phyloP scores from a whole-genome alignment of 2,329 filamentous ascomycete genomes.

The Penicillium concentricum region DNA sequence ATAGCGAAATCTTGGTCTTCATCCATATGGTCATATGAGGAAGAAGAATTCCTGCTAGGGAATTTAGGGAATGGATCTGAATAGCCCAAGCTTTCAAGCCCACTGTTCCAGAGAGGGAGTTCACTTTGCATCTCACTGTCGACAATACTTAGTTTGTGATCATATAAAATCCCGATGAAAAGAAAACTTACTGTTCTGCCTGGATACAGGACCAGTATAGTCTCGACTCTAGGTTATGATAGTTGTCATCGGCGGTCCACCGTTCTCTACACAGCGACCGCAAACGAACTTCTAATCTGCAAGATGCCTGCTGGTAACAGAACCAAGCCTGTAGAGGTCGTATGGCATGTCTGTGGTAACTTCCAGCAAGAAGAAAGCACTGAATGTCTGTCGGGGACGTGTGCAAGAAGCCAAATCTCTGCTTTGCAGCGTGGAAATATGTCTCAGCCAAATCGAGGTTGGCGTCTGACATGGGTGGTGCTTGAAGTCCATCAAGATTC shows the following conservation, averaged over 20 bases:
- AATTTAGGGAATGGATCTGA: slow-evolving; percentile 23
- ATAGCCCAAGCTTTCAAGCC: slow-evolving; percentile 21
- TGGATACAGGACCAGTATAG: slow-evolving; percentile 30
- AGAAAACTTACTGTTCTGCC: slow-evolving; percentile 21
- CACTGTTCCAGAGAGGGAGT: slow-evolving; percentile 24
- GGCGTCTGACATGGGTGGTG: slow-evolving; percentile 17
- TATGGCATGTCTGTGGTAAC: slow-evolving; percentile 22
- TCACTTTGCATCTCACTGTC: slow-evolving; percentile 25
- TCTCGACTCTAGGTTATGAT: slow-evolving; percentile 24
- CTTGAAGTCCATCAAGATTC: slow-evolving; percentile 18
- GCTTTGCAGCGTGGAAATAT: slow-evolving; percentile 25
- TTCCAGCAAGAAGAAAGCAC: slow-evolving; percentile 24
- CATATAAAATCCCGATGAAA: background rate
- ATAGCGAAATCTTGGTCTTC: slow-evolving; percentile 4
- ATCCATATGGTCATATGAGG: slow-evolving; percentile 15
- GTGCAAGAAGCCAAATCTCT: slow-evolving; percentile 23
- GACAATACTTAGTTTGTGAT: background rate
- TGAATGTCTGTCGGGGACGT: slow-evolving; percentile 24
- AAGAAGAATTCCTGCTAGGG: slow-evolving; percentile 2
- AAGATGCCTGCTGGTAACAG: slow-evolving; percentile 26
- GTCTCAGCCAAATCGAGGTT: slow-evolving; percentile 22
- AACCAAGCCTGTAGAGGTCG: slow-evolving; percentile 25
- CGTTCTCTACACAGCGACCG: slow-evolving; percentile 22
- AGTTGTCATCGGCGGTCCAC: slow-evolving; percentile 23
- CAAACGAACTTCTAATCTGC: slow-evolving; percentile 25